Percentiles rank a stretch among this genome's conserved stretches.
Evolutionary conservation across 768 basidiomycete genomes (phyloP).

Genomic region (Phallus indusiatus): DNA sequence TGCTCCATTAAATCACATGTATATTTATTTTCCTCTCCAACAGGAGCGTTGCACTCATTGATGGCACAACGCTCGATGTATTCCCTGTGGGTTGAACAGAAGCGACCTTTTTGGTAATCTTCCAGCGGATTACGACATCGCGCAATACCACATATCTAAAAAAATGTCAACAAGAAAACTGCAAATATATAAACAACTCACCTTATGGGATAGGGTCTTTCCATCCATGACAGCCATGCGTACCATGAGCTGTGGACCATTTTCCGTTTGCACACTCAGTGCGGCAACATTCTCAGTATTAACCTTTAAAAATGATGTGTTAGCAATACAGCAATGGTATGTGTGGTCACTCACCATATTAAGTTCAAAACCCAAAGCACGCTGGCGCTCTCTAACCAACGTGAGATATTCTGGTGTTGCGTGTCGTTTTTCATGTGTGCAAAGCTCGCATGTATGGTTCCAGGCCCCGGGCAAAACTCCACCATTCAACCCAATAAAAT

Average conservation of each 20-base stretch:
- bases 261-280: background rate
- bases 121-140: conserved; percentile 15
- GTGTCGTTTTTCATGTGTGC: conserved; percentile 19
- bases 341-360: background rate
- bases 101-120: conserved; percentile 24
- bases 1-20: conserved; percentile 16
- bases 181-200: conserved; percentile 9
- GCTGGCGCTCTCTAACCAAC: conserved; percentile 1
- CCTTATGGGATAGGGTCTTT: conserved; percentile 19
- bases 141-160: conserved; percentile 19
- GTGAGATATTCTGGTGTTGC: conserved; percentile 7
- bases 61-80: conserved; percentile 17
- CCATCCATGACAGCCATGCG: conserved; percentile 28
- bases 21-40: conserved; percentile 1
- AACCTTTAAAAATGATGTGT: background rate
- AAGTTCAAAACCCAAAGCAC: background rate
- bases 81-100: conserved; percentile 18
- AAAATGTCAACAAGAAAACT: background rate
- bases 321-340: too few relatives aligned
- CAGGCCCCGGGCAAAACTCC: conserved; percentile 12
- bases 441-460: conserved; percentile 14
- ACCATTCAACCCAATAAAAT: conserved; percentile 13
- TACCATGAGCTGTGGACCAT: conserved; percentile 11
- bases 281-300: background rate
- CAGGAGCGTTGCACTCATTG: conserved; percentile 14